Evolutionary conservation across 2,329 filamentous ascomycete species (phyloP).

Genomic region (Aspergillus puulaauensis): DNA sequence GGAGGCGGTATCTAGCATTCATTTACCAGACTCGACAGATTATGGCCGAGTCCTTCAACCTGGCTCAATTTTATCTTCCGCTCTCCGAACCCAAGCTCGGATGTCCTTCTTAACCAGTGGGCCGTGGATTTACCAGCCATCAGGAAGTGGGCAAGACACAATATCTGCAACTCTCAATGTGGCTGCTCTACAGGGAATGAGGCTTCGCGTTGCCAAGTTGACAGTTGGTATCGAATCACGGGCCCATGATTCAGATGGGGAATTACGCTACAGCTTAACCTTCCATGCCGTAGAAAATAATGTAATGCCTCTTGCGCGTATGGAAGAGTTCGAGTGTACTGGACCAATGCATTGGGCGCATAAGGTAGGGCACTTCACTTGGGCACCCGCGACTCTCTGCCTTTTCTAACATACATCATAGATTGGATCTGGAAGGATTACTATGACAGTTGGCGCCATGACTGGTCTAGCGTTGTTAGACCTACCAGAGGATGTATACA

Average conservation of each 20-base stretch:
- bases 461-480: conserved; percentile 26
- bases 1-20: conserved; percentile 26
- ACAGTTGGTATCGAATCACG: conserved; percentile 14
- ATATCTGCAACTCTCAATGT: conserved; percentile 24
- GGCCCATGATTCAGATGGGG: background rate
- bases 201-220: conserved; percentile 28
- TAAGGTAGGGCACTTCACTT: conserved; percentile 24
- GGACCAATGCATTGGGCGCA: conserved; percentile 34
- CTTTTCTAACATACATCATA: conserved; percentile 16
- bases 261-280: conserved; percentile 7
- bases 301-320: background rate
- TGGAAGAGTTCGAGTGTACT: conserved; percentile 22
- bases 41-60: conserved; percentile 20
- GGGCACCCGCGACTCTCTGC: background rate
- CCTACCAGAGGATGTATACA: conserved; percentile 20
- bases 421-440: conserved; percentile 21
- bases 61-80: conserved; percentile 30
- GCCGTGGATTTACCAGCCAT: conserved; percentile 27
- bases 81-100: conserved; percentile 25
- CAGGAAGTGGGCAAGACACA: background rate
- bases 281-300: conserved; percentile 17
- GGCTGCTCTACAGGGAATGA: conserved; percentile 29
- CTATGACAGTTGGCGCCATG: conserved; percentile 24
- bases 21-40: conserved; percentile 14
- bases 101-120: conserved; percentile 32